A percentile compares a stretch with the other conserved stretches of the same genome.
Conservation (phyloP, 116 monocot species). For the Iris pallida region DNA sequence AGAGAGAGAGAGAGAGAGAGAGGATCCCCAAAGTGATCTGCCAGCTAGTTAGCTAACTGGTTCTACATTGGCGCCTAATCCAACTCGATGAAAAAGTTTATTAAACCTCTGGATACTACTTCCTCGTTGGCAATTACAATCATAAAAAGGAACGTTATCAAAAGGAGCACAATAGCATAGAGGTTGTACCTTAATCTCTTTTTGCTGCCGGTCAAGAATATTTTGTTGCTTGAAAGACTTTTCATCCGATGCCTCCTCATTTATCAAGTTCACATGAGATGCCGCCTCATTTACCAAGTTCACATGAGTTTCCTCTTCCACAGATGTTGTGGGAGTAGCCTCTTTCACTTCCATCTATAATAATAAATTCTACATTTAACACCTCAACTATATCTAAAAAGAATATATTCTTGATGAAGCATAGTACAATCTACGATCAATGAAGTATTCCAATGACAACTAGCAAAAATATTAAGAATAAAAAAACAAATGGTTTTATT, state of each 20-base stretch:
- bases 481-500: neutral
- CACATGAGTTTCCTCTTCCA: constrained; percentile 2
- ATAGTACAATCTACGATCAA: neutral
- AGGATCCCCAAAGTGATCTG: too few relatives aligned
- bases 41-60: too few relatives aligned
- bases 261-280: neutral
- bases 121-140: neutral
- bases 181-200: constrained; percentile 62
- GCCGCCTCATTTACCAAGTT: constrained; percentile 12
- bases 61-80: too few relatives aligned
- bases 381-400: neutral
- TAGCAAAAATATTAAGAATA: neutral
- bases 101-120: neutral
- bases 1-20: too few relatives aligned
- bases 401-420: neutral
- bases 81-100: neutral
- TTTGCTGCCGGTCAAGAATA: constrained; percentile 61
- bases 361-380: neutral
- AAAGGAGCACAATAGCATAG: neutral
- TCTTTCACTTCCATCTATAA: constrained; percentile 17
- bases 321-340: constrained; percentile 1
- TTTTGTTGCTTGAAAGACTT: constrained; percentile 37
- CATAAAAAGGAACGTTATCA: neutral
- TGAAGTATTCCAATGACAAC: neutral
- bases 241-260: constrained; percentile 18